Evolutionary conservation across 176 grass and related monocot genomes (phyloP), one percentile per base, ranked within the genome.

Genomic region (Rhynchospora pubera): DNA sequence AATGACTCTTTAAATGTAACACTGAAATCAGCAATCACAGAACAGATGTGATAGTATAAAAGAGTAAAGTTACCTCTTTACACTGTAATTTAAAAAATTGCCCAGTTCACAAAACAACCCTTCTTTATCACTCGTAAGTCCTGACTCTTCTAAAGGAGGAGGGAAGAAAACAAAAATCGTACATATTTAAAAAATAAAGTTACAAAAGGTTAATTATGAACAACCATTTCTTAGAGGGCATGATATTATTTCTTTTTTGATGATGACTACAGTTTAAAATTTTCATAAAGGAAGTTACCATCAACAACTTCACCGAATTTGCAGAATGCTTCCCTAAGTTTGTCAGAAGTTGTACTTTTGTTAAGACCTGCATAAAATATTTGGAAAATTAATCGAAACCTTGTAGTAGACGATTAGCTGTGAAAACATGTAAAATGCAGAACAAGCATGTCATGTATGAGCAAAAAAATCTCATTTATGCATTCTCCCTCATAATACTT

Each of bases 281-380:
- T 39, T 39, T 62, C 9, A 62, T 62, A 62, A 62, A 84, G 85
- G 18, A 55, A 53, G 11, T 81, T 93, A 97, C 93, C 93, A 77
- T 93, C 79, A 30, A 70, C 34, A 71, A 97, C 83, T 82, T 93
- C 87, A 79, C 93, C 93, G 55, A 93, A 97, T 74, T 91, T 91
- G 0, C 72, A 82, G 76, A 97, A 97, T 55, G 94, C 87, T 85
- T 93, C 89, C 65, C 43, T 85, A 13, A 97, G 87, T 82, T 64
- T 71, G 2, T 91, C 78, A 18, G 87, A 85, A 11, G 93, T 93
- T 1, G 91, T 93, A 34, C 85, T 87, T 81, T 97, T 97, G 83
- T 88, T 97, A 42, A 97, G 85, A 58, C 94, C 91, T 97, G 85
- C n/a, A 79, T 30, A 69, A 9, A 15, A 9, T 62, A 8, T 50